Percentiles rank a stretch among this genome's conserved stretches.
These are phyloP conservation scores for Boletus reticuloceps DNA, from an alignment of 768 basidiomycete species.

Conservation along the genomic window DNA sequence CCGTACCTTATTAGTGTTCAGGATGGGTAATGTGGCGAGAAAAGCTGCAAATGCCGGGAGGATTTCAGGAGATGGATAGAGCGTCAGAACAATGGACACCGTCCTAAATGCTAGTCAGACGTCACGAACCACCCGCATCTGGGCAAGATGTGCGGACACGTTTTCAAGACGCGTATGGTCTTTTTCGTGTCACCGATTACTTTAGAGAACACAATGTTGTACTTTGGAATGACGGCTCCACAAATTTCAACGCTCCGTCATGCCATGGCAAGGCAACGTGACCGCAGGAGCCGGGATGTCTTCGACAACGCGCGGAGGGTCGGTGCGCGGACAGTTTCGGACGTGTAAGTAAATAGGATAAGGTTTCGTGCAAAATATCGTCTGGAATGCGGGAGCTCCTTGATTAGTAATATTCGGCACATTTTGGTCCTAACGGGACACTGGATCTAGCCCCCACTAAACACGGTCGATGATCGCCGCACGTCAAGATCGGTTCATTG, in stretches of 20 bases:
- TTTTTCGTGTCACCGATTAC: neutral
- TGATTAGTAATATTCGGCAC: too few species aligned
- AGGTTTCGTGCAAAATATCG: constrained; percentile 7
- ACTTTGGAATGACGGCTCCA: neutral
- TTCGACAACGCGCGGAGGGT: constrained; percentile 1
- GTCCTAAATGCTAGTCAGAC: neutral
- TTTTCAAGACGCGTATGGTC: neutral
- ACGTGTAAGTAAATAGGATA: neutral
- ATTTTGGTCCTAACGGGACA: too few species aligned
- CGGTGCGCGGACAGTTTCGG: neutral
- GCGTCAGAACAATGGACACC: neutral
- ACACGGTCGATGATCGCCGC: too few species aligned
- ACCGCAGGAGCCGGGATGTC: constrained; percentile 2
- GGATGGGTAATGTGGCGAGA: neutral
- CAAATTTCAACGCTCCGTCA: constrained; percentile 8
- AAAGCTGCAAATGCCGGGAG: constrained; percentile 1
- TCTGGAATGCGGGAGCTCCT: too few species aligned
- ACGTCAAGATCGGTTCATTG: too few species aligned
- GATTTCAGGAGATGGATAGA: neutral
- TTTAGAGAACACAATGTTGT: neutral
- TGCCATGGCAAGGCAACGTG: constrained; percentile 7
- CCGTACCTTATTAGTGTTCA: constrained; percentile 2
- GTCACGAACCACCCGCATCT: neutral
- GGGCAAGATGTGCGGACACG: neutral
- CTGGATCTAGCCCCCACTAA: too few species aligned